phyloP scores from a whole-genome alignment of 2,329 filamentous ascomycete genomes.

The Colletotrichum sp. region DNA sequence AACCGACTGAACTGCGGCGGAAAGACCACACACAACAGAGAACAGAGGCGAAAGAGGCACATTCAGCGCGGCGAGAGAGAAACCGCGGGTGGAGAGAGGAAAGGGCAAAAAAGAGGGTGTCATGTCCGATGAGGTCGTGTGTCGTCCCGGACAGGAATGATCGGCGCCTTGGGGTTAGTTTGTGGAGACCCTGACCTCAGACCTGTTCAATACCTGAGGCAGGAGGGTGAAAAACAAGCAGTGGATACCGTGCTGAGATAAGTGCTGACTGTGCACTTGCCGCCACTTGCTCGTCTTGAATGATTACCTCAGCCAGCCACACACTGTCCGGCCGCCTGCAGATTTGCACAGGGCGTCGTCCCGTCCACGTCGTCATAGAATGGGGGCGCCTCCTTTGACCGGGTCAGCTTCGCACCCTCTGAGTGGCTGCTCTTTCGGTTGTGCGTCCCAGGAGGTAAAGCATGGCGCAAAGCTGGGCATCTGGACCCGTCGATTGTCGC shows the following conservation, averaged over 20 bases:
- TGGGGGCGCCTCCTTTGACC: constrained; percentile 1
- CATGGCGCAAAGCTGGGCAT: constrained; percentile 1
- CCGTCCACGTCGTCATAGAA: constrained; percentile 13
- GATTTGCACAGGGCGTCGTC: not conserved
- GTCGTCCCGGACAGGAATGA: constrained; percentile 18
- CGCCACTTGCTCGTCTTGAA: too few relatives aligned
- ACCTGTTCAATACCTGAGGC: constrained; percentile 13
- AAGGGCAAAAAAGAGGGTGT: constrained; percentile 1
- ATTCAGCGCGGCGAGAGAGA: not conserved
- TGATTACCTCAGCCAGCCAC: not conserved
- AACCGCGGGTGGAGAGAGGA: not conserved
- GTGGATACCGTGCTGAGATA: not conserved
- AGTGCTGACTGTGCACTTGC: not conserved
- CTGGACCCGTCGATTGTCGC: not conserved
- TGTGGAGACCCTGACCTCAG: constrained; percentile 20
- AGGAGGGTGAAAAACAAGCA: not conserved
- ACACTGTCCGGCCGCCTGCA: not conserved
- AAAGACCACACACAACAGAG: not conserved
- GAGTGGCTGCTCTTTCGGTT: not conserved
- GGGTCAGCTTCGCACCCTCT: not conserved
- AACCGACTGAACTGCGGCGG: not conserved
- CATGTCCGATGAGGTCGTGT: constrained; percentile 24
- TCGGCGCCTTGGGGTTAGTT: constrained; percentile 5
- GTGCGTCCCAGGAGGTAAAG: not conserved
- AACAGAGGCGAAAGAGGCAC: not conserved